Percentiles rank a stretch among this genome's conserved stretches.
Evolutionary conservation across 257 asterid species (phyloP).

Genomic region (Lithospermum erythrorhizon): DNA sequence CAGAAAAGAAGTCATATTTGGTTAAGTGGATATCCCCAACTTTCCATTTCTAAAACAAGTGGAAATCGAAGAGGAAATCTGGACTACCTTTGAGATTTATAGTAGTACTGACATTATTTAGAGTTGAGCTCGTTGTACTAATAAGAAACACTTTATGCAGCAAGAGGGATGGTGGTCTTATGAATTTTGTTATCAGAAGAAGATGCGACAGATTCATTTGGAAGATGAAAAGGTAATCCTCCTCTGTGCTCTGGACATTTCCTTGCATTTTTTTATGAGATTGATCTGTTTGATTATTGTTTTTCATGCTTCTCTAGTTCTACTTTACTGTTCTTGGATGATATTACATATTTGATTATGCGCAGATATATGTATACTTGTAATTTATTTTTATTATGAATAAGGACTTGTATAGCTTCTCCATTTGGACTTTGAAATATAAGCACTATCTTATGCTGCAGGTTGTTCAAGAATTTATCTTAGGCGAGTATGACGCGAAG

Average conservation of each 20-base stretch:
- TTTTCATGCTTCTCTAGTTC: not conserved
- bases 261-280: conserved; percentile 7
- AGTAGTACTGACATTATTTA: not conserved
- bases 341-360: not conserved
- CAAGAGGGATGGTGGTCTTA: conserved; percentile 99
- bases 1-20: too few species aligned
- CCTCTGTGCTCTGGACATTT: not conserved
- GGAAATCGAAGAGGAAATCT: not conserved
- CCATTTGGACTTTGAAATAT: not conserved
- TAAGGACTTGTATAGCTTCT: not conserved
- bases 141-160: conserved; percentile 38
- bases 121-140: conserved; percentile 6
- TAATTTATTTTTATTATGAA: too few species aligned
- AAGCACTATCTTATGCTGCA: conserved; percentile 8
- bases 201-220: conserved; percentile 75
- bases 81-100: too few species aligned
- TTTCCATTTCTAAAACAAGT: not conserved
- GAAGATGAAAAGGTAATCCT: conserved; percentile 78
- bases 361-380: too few species aligned
- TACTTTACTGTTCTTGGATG: not conserved
- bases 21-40: not conserved
- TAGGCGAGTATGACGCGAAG: conserved; percentile 78
- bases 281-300: not conserved
- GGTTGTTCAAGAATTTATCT: conserved; percentile 83
- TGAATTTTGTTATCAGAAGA: conserved; percentile 80